A percentile compares a stretch with the other conserved stretches of the same genome.
Evolutionary conservation across 805 yeast species (phyloP).

Genomic region (Jamesozyma jinghongensis): DNA sequence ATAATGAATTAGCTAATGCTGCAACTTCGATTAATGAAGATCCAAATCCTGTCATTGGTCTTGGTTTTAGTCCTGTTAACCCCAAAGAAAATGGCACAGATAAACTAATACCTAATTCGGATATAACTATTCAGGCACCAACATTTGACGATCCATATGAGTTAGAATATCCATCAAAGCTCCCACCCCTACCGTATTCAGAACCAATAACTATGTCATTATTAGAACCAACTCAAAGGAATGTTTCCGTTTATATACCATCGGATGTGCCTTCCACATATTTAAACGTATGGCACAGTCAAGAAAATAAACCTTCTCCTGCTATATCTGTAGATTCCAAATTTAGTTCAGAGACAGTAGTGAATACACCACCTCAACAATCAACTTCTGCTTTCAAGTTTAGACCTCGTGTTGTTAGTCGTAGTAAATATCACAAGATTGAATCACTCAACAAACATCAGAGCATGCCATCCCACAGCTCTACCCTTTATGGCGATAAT

Average conservation of each 20-base stretch:
- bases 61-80: too few relatives aligned
- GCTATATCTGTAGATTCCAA: slow-evolving; percentile 7
- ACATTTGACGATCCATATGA: too few relatives aligned
- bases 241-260: neutral
- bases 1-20: too few relatives aligned
- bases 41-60: too few relatives aligned
- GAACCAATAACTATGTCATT: neutral
- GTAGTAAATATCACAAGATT: slow-evolving; percentile 9
- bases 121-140: too few relatives aligned
- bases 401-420: slow-evolving; percentile 18
- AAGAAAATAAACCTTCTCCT: slow-evolving; percentile 19
- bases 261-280: too few relatives aligned
- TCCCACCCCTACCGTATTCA: too few relatives aligned
- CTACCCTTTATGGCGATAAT: too few relatives aligned
- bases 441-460: neutral
- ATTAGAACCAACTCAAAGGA: slow-evolving; percentile 2
- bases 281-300: slow-evolving; percentile 28
- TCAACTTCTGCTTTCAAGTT: slow-evolving; percentile 13
- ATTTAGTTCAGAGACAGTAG: slow-evolving; percentile 13
- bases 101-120: too few relatives aligned
- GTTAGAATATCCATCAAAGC: too few relatives aligned
- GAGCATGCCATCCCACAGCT: neutral
- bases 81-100: too few relatives aligned
- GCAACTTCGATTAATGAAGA: too few relatives aligned
- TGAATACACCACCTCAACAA: slow-evolving; percentile 7